Evolutionary conservation across 2,329 filamentous ascomycete genomes (phyloP), one percentile per base, ranked within the genome.

Genomic region (Eutypa lata): DNA sequence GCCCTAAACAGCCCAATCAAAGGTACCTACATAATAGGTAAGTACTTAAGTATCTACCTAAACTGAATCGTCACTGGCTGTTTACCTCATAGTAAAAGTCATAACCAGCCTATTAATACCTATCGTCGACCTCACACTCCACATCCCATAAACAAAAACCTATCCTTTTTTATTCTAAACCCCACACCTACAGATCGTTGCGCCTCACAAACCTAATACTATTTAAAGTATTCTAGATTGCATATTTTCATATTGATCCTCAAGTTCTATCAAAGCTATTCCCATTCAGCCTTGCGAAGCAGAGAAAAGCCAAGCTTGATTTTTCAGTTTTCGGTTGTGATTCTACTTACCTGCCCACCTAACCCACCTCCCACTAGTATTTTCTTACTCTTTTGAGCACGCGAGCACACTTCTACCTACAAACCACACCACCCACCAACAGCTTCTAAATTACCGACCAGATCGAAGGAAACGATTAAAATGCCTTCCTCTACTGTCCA

Each of bases 401-500:
- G 33, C 48, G 38, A 50, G 18, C 13, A 51, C 53, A 51, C 53
- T 44, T 50, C 49, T 47, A 43, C 18, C 18, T 10, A 31, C 26
- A 10, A 31, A 31, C 13, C 19, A 21, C 19, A 47, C 35, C 37
- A 48, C 21, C 46, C 43, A 54, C 47, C 33, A 37, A 49, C 42
- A 13, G 42, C 31, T 16, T 14, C 43, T 22, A 7, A 53, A 42
- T 50, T 35, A 48, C 51, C 51, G 49, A 50, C 42, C 42, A 54
- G 28, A 44, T 48, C 52, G 16, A 38, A 14, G 35, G 35, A 38
- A 16, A 66, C 62, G 59, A 19, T 49, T 52, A 61, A 45, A 44
- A 89, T 91, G 88, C 80, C 90, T 71, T 77, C 84, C 51, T 68
- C 84, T 61, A 71, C 80, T 58, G 77, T 83, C 64, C 80, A 84